A percentile compares a stretch with the other conserved stretches of the same genome.
Conservation (phyloP, 441 rosid genomes). For the Erodium chrysanthum region DNA sequence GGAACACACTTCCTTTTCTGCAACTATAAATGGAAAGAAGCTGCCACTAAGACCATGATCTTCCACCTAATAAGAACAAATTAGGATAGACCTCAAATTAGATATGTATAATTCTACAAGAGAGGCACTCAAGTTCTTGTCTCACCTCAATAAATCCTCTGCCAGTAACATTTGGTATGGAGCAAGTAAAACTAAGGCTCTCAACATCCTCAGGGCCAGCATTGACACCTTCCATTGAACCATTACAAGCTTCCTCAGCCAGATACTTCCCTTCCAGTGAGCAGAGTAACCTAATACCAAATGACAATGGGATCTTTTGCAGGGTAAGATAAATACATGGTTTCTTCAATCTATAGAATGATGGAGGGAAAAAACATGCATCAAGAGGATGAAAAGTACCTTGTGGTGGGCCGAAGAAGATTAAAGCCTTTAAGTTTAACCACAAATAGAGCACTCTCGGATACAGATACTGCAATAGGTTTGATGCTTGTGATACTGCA, state of each 20-base stretch:
- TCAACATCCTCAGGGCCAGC: background rate
- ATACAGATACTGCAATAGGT: slow-evolving; percentile 30
- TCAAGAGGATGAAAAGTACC: slow-evolving; percentile 13
- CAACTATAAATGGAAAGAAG: slow-evolving; percentile 48
- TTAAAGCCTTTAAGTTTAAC: slow-evolving; percentile 27
- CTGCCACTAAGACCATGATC: slow-evolving; percentile 40
- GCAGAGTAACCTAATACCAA: slow-evolving; percentile 29
- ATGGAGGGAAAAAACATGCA: background rate
- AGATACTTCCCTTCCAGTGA: slow-evolving; percentile 34
- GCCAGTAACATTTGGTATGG: too few species aligned
- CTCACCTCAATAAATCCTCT: too few species aligned
- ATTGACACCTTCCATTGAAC: slow-evolving; percentile 23
- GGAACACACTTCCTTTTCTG: slow-evolving; percentile 43
- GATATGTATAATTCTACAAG: too few species aligned
- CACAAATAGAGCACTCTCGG: slow-evolving; percentile 23
- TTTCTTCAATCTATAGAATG: background rate
- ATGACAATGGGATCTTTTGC: background rate
- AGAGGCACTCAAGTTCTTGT: too few species aligned
- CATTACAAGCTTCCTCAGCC: slow-evolving; percentile 22
- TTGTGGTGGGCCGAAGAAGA: slow-evolving; percentile 22
- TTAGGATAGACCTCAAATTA: too few species aligned
- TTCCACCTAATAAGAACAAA: slow-evolving; percentile 27
- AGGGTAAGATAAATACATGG: background rate
- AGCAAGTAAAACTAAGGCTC: too few species aligned
- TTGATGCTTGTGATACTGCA: slow-evolving; percentile 26